Conservation (phyloP, 2,329 filamentous ascomycete species). For the Grosmannia clavigera region DNA sequence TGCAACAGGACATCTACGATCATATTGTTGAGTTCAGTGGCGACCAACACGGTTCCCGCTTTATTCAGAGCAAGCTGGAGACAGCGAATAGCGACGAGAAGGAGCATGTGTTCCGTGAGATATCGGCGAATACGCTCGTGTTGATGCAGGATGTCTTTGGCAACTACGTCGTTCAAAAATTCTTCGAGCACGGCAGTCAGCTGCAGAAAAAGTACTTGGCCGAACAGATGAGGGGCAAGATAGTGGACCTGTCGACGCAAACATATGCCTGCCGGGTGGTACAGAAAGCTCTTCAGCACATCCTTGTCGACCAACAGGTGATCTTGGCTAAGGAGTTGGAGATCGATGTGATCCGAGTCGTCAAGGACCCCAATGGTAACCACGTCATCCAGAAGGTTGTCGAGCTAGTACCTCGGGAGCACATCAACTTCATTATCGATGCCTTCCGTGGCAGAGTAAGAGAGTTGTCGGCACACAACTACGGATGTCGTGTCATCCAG, state of each 20-base stretch:
- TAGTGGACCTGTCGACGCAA: conserved; percentile 67
- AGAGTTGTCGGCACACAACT: conserved; percentile 63
- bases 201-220: conserved; percentile 82
- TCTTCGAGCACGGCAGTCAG: conserved; percentile 93
- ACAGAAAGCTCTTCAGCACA: conserved; percentile 86
- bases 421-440: conserved; percentile 76
- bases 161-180: conserved; percentile 96
- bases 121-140: conserved; percentile 70
- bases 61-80: conserved; percentile 88
- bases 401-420: conserved; percentile 61
- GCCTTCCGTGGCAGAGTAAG: conserved; percentile 66
- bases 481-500: conserved; percentile 88
- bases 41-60: conserved; percentile 88
- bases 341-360: conserved; percentile 59
- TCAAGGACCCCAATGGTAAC: conserved; percentile 85
- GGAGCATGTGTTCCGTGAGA: conserved; percentile 77
- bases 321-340: conserved; percentile 54
- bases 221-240: conserved; percentile 75
- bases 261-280: conserved; percentile 94
- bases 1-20: conserved; percentile 59
- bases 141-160: conserved; percentile 96
- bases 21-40: conserved; percentile 91
- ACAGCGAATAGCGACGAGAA: conserved; percentile 94
- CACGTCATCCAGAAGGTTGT: conserved; percentile 95
- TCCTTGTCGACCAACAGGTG: conserved; percentile 76